Conservation (phyloP, 1,284 basidiomycete genomes). For the Sanghuangporus baumii region DNA sequence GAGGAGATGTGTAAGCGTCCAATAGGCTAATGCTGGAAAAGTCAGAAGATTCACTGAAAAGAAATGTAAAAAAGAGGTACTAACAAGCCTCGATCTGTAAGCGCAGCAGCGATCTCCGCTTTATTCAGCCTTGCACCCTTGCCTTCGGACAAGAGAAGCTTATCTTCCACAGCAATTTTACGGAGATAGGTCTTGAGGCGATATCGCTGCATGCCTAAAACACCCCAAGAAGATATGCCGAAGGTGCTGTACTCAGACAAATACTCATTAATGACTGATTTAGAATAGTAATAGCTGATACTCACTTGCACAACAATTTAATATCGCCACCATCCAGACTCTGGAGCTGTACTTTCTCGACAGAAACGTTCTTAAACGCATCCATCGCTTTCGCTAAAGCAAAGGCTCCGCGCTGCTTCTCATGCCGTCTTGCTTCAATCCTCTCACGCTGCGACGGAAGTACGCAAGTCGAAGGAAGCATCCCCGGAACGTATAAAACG, state of each 20-base stretch:
- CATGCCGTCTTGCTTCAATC: constrained; percentile 57
- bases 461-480: constrained; percentile 84
- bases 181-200: constrained; percentile 53
- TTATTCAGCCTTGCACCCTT: constrained; percentile 40
- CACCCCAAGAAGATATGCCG: constrained; percentile 32
- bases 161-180: constrained; percentile 55
- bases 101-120: constrained; percentile 52
- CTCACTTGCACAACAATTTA: constrained; percentile 29
- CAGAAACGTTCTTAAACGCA: constrained; percentile 21
- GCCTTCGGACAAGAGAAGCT: constrained; percentile 46
- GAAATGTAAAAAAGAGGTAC: constrained; percentile 25
- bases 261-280: neutral
- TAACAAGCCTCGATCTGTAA: constrained; percentile 72
- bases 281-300: constrained; percentile 6
- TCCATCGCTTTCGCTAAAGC: constrained; percentile 11
- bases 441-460: constrained; percentile 77
- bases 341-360: constrained; percentile 33
- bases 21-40: constrained; percentile 29
- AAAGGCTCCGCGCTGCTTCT: constrained; percentile 36
- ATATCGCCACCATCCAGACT: constrained; percentile 20
- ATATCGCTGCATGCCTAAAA: constrained; percentile 48
- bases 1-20: constrained; percentile 32
- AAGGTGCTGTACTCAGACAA: neutral
- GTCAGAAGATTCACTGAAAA: neutral
- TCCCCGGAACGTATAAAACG: constrained; percentile 79